These are phyloP conservation scores for Leishmania gerbilli DNA, from an alignment of 208 protist species.

Conservation along the genomic window DNA sequence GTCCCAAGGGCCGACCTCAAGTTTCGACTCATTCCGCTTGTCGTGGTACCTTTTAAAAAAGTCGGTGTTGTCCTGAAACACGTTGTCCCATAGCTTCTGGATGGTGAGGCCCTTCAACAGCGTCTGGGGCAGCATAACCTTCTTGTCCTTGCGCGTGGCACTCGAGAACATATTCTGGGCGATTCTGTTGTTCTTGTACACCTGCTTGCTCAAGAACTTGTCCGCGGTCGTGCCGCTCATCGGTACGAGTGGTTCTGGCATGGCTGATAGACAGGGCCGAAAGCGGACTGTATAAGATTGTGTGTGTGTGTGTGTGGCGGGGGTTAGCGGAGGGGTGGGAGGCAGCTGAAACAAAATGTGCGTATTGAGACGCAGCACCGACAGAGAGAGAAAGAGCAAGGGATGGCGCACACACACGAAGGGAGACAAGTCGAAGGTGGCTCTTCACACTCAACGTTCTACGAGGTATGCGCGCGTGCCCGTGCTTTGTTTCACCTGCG, in stretches of 20 bases:
- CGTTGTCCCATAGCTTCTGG: conserved; percentile 65
- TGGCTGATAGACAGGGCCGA: neutral
- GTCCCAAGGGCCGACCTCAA: conserved; percentile 66
- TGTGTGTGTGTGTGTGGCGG: neutral
- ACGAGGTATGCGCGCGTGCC: neutral
- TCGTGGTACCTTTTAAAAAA: conserved; percentile 81
- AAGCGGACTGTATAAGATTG: neutral
- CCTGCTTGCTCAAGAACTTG: conserved; percentile 60
- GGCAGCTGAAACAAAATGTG: neutral
- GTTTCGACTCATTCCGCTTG: conserved; percentile 61
- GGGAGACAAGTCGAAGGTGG: neutral
- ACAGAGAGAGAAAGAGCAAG: neutral
- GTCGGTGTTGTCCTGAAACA: conserved; percentile 65
- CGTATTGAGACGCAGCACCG: neutral
- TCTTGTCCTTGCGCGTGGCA: conserved; percentile 60
- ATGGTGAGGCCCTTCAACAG: conserved; percentile 74
- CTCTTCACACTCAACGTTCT: neutral
- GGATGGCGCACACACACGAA: neutral
- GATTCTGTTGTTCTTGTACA: conserved; percentile 55
- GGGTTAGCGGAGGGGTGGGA: neutral
- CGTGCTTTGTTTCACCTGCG: neutral
- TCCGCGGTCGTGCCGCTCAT: conserved; percentile 49
- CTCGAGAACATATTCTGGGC: conserved; percentile 75
- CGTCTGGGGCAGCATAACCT: conserved; percentile 64
- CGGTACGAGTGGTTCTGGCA: conserved; percentile 46